phyloP scores from a whole-genome alignment of 2,329 filamentous ascomycete species.

The Aspergillus unguis region DNA sequence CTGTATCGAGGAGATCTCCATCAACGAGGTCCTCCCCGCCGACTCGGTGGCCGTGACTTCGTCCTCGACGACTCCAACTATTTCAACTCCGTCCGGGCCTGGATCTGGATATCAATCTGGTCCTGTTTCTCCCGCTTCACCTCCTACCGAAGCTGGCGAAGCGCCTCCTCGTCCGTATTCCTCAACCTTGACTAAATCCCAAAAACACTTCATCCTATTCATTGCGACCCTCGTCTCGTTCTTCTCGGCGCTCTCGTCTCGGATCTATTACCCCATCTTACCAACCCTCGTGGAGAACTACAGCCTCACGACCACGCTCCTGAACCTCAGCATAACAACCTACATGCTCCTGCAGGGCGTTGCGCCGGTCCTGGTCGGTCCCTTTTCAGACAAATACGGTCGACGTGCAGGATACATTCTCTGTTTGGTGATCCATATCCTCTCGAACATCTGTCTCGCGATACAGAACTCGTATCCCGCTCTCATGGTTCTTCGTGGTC shows the following conservation, averaged over 20 bases:
- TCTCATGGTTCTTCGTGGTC: slow-evolving; percentile 35
- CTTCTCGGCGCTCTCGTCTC: slow-evolving; percentile 31
- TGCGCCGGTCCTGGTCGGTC: slow-evolving; percentile 59
- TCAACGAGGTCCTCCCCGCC: not conserved
- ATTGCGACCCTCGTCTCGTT: slow-evolving; percentile 41
- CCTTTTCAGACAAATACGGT: slow-evolving; percentile 60
- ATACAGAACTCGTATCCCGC: slow-evolving; percentile 34
- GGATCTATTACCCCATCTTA: slow-evolving; percentile 32
- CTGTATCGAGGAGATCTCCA: not conserved
- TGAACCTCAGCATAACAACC: slow-evolving; percentile 49
- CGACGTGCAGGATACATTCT: slow-evolving; percentile 61
- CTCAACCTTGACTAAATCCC: slow-evolving; percentile 31
- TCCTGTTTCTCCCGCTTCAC: too few relatives aligned
- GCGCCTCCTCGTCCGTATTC: not conserved
- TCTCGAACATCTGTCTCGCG: slow-evolving; percentile 38
- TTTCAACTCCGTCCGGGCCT: too few relatives aligned
- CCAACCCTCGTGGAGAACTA: slow-evolving; percentile 35
- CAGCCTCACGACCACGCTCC: slow-evolving; percentile 36
- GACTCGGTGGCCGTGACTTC: not conserved
- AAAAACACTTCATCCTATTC: slow-evolving; percentile 37
- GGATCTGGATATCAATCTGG: too few relatives aligned
- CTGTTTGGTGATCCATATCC: slow-evolving; percentile 47
- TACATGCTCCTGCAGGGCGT: slow-evolving; percentile 61
- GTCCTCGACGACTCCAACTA: not conserved
- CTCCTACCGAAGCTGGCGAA: too few relatives aligned